phyloP scores from a whole-genome alignment of 139 green algal genomes.

The Trebouxia sp. region DNA sequence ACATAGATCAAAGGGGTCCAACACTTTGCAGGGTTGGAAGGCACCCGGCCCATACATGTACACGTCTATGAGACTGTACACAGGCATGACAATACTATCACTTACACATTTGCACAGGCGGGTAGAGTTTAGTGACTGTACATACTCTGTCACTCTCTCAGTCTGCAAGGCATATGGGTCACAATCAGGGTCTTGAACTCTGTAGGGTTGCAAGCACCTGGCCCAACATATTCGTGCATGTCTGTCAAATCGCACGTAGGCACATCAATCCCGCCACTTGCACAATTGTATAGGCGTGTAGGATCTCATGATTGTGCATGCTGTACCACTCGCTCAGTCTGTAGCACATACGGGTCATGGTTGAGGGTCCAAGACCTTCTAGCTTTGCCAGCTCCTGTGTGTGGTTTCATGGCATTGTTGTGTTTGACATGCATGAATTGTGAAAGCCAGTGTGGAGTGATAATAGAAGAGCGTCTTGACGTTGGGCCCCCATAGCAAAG shows the following conservation, averaged over 20 bases:
- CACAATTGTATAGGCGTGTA: constrained; percentile 23
- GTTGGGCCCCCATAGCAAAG: no score
- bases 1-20: neutral
- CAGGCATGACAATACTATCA: constrained; percentile 19
- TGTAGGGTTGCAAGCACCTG: constrained; percentile 19
- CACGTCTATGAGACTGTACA: constrained; percentile 19
- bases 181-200: no score
- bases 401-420: no score
- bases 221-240: constrained; percentile 38
- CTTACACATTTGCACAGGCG: constrained; percentile 18
- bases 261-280: constrained; percentile 35
- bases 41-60: constrained; percentile 22
- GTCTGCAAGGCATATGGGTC: neutral
- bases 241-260: constrained; percentile 22
- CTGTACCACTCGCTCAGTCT: neutral
- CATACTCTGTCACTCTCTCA: neutral
- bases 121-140: neutral
- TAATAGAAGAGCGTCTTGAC: no score
- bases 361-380: no score
- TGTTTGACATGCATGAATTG: no score
- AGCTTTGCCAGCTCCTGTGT: no score
- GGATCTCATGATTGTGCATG: constrained; percentile 4
- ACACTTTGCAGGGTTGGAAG: no score
- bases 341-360: neutral
- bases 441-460: no score